Evolutionary conservation across 805 yeast species (phyloP), one percentile per base, ranked within the genome.

Genomic region (Candida insectalens): DNA sequence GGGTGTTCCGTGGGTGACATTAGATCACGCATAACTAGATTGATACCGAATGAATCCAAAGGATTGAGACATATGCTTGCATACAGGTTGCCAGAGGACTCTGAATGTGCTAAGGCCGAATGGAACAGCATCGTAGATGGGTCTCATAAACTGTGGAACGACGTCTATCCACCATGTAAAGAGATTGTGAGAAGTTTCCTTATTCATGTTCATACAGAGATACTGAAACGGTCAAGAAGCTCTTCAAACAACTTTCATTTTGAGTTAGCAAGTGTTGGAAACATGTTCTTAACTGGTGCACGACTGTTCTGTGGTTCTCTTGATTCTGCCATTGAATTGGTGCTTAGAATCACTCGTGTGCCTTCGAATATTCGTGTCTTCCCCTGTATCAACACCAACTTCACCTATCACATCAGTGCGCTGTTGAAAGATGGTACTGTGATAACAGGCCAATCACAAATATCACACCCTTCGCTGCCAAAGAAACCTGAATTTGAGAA

Each of bases 1-100:
- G 96, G 97, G 0, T 95, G 95, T 3, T 96, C 96, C 0, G 84
- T 88, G 35, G 97, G 97, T 2, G 97, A 88, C 51, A 67, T 88
- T 3, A 61, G 96, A 32, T 83, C 95, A 0, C 57, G 97, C 36
- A 65, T 87, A 19, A 82, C 85, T 0, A 59, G 88, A 35, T 57
- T 88, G 37, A 78, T 84, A 23, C 80, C 85, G 1, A 69, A 66
- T 21, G 60, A 65, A 19, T 62, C 62, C 29, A 48, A 38, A 10
- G 49, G 50, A 0, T 41, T 69, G 23, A 51, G 63, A 13, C 52
- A 46, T 1, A 39, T 73, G 25, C 44, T 74, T 13, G 64, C 69
- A 6, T 65, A 65, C 45, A 49, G 94, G 33, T 58, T 82, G 16
- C 63, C 76, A 1, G 56, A 56, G 3, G 68, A 66, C 26, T 49